These are phyloP conservation scores for Xerocomellus chrysenteron DNA, from an alignment of 768 basidiomycete species.

Conservation along the genomic window DNA sequence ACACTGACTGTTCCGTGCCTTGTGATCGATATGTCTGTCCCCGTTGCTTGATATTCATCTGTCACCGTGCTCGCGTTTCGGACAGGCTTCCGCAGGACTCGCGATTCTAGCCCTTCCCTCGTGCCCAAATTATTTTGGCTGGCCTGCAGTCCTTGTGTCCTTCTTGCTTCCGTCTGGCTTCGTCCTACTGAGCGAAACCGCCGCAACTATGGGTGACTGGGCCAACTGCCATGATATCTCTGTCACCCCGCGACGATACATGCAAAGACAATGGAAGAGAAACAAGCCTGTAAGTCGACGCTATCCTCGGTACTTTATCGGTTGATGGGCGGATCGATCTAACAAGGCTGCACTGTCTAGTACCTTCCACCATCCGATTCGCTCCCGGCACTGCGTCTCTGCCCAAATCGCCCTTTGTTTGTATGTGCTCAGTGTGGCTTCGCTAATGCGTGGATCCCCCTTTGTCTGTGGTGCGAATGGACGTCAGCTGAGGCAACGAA, in stretches of 20 bases:
- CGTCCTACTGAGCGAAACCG: neutral
- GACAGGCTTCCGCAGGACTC: slow-evolving; percentile 24
- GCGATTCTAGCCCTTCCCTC: slow-evolving; percentile 30
- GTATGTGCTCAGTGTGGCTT: slow-evolving; percentile 49
- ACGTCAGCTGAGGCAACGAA: slow-evolving; percentile 41
- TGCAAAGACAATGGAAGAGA: slow-evolving; percentile 43
- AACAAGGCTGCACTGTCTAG: slow-evolving; percentile 27
- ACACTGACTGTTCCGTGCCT: slow-evolving; percentile 16
- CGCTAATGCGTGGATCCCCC: slow-evolving; percentile 45
- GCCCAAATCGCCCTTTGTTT: slow-evolving; percentile 43
- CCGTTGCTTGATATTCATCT: slow-evolving; percentile 14
- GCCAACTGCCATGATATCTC: slow-evolving; percentile 18
- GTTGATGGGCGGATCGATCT: slow-evolving; percentile 12
- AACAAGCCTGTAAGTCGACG: slow-evolving; percentile 37
- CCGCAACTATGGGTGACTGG: slow-evolving; percentile 16
- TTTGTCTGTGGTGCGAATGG: slow-evolving; percentile 54
- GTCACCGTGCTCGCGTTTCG: slow-evolving; percentile 26
- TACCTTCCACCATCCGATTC: slow-evolving; percentile 46
- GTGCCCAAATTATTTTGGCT: slow-evolving; percentile 29
- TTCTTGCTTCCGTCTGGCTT: slow-evolving; percentile 7
- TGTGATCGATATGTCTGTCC: slow-evolving; percentile 21
- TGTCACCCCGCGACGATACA: slow-evolving; percentile 32
- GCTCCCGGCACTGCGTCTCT: slow-evolving; percentile 44
- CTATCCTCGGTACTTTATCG: slow-evolving; percentile 9
- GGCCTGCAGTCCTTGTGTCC: neutral